A percentile compares a stretch with the other conserved stretches of the same genome.
Conservation (phyloP, 352 stramenopile genomes). For the Pythium monospermum region DNA sequence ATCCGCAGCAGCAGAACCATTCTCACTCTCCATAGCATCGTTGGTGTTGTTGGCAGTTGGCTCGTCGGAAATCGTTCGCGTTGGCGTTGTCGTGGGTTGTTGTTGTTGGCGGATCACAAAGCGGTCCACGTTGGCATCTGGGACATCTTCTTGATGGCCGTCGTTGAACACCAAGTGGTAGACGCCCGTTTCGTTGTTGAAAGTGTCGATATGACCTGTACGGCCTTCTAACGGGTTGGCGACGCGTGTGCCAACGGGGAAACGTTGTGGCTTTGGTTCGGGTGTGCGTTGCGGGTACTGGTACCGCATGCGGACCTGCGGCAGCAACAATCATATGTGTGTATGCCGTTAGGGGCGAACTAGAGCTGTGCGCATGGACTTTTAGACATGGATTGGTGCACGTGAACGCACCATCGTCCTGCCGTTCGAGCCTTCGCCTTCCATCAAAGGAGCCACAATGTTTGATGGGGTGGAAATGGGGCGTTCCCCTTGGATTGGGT, state of each 20-base stretch:
- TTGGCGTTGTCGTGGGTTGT: conserved; percentile 3
- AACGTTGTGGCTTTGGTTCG: conserved; percentile 24
- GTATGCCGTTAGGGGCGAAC: no score
- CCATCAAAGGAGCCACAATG: no score
- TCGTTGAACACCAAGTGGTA: conserved; percentile 58
- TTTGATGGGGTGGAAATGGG: no score
- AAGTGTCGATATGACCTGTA: conserved; percentile 44
- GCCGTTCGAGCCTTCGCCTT: no score
- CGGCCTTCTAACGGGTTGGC: conserved; percentile 55
- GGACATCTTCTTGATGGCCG: conserved; percentile 33
- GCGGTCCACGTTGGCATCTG: conserved; percentile 24
- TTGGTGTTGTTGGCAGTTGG: neutral
- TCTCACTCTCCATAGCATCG: neutral
- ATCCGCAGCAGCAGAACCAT: conserved; percentile 12
- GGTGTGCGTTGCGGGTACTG: conserved; percentile 3
- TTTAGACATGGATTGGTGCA: no score
- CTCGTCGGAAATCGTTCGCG: neutral
- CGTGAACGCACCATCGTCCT: no score
- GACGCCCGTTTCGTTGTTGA: conserved; percentile 29
- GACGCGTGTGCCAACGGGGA: conserved; percentile 44
- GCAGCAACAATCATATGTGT: no score
- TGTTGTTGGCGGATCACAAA: conserved; percentile 52
- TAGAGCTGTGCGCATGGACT: no score
- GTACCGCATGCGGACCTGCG: conserved; percentile 11
- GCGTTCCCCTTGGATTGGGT: no score